Percentiles rank a stretch among this genome's conserved stretches.
These are phyloP conservation scores for Leptographium wingfieldii DNA, from an alignment of 2,329 filamentous ascomycete genomes.

Conservation along the genomic window DNA sequence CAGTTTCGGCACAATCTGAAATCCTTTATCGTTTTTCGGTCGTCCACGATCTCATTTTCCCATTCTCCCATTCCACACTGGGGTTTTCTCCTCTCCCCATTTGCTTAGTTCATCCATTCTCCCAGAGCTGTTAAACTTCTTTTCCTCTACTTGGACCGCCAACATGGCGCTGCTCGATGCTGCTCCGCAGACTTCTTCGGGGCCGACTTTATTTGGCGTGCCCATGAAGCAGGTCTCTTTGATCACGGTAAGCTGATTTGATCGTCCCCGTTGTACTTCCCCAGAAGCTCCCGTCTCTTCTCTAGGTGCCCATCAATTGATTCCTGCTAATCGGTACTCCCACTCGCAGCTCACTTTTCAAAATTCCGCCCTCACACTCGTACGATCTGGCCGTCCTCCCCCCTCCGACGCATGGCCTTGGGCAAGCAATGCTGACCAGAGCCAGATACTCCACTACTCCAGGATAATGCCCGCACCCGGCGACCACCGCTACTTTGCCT, in stretches of 20 bases:
- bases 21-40: background rate
- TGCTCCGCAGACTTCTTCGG: conserved; percentile 23
- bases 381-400: conserved; percentile 22
- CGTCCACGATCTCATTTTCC: background rate
- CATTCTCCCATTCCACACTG: background rate
- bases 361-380: conserved; percentile 66
- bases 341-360: conserved; percentile 56
- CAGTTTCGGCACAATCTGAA: background rate
- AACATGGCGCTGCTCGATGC: conserved; percentile 30
- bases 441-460: conserved; percentile 65
- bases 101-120: background rate
- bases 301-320: background rate
- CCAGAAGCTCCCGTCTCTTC: background rate
- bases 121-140: background rate
- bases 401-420: background rate
- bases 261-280: background rate
- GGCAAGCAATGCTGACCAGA: background rate
- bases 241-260: conserved; percentile 38
- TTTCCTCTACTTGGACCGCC: background rate
- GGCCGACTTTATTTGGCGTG: conserved; percentile 41
- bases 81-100: background rate
- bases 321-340: conserved; percentile 10
- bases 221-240: conserved; percentile 58
- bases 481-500: conserved; percentile 83
- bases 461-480: conserved; percentile 77